Base-by-base conservation (phyloP, 2,329 filamentous ascomycete genomes). In the Fusarium falciforme region DNA sequence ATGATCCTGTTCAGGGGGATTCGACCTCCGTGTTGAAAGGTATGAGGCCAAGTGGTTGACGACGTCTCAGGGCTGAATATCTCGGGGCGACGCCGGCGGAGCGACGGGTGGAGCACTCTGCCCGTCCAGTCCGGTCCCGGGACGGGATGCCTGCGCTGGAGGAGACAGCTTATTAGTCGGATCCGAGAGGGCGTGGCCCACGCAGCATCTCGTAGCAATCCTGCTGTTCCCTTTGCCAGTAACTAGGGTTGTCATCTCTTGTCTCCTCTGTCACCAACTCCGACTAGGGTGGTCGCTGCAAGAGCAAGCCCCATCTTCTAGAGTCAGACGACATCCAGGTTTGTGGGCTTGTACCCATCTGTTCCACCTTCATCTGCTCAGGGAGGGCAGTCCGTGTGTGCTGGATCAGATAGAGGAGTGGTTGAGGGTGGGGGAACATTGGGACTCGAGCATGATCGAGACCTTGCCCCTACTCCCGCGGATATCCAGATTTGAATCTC, bases 91-190 rank as follows among this genome's bases (percentile, higher is more conserved):
- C 40, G 61, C 57, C 52, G 57, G 60, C 68, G 67, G 60, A 66
- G 57, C 52, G 31, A n/a, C 58, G 58, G 55, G 67, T 66, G 72
- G 76, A 72, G 64, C 42, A 40, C 6, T 33, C 52, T 47, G 57
- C 59, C 65, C 52, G 52, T 72, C 70, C 74, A 77, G 72, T 78
- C 74, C 74, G 68, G 76, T 57, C 67, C 71, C 67, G 71, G 76
- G 66, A 75, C 61, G 71, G 61, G n/a, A 73, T 67, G 73, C 73
- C 75, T 78, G 76, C 71, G 62, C 64, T 67, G 63, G 57, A 57
- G 35, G 33, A 64, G 70, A 68, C 27, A 73, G 60, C 70, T 73
- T 60, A 78, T 77, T 77, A 77, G 76, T 76, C 64, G 66, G 49
- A 64, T 71, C 64, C 64, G 25, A 58, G 59, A 64, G 49, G 38